Evolutionary conservation across 2,329 filamentous ascomycete species (phyloP).

Genomic region (Fonsecaea monophora): DNA sequence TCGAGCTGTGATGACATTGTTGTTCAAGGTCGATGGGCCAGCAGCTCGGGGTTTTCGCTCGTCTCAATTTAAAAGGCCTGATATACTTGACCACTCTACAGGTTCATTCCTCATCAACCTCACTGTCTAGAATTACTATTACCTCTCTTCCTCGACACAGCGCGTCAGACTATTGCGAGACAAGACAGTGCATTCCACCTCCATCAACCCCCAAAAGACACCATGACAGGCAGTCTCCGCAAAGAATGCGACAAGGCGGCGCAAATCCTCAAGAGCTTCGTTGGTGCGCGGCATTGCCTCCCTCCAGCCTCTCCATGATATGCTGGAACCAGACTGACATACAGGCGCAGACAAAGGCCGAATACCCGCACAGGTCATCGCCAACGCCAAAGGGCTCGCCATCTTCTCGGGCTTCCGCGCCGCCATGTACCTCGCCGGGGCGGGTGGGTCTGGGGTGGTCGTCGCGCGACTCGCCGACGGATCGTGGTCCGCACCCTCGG

Average conservation of each 20-base stretch:
- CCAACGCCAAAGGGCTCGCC: slow-evolving; percentile 29
- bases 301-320: not conserved
- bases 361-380: slow-evolving; percentile 31
- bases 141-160: not conserved
- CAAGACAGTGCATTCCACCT: not conserved
- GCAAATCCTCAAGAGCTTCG: slow-evolving; percentile 30
- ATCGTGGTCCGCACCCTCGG: slow-evolving; percentile 29
- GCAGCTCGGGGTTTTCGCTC: too few relatives aligned
- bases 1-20: not conserved
- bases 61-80: not conserved
- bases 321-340: not conserved
- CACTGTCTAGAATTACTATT: not conserved
- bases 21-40: too few relatives aligned
- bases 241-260: slow-evolving; percentile 33
- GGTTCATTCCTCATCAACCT: not conserved
- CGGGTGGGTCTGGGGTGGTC: slow-evolving; percentile 29
- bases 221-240: slow-evolving; percentile 10
- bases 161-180: not conserved
- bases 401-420: slow-evolving; percentile 31
- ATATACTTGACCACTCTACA: too few relatives aligned
- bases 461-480: slow-evolving; percentile 32
- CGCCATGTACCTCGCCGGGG: slow-evolving; percentile 32
- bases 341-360: slow-evolving; percentile 15
- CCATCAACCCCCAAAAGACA: not conserved
- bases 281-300: slow-evolving; percentile 19